Percentiles rank a stretch among this genome's conserved stretches.
phyloP scores from a whole-genome alignment of 148 eudicot genomes.

The Rheum nobile region DNA sequence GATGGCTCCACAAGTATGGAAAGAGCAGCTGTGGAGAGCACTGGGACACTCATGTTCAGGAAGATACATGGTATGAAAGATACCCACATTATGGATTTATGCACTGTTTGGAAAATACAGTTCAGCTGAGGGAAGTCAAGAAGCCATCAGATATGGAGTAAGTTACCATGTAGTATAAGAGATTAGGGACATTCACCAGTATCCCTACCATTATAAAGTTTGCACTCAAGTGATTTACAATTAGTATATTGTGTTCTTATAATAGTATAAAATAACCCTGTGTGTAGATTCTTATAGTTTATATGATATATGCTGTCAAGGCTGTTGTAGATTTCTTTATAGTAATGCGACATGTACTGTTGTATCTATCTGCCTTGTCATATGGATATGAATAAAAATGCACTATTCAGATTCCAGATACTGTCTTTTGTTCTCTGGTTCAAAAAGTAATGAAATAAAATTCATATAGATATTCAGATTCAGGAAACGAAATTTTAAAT shows the following conservation, averaged over 20 bases:
- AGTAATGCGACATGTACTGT: no score
- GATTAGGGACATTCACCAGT: no score
- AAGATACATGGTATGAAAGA: slow-evolving; percentile 85
- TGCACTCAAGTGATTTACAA: neutral
- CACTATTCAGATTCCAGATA: neutral
- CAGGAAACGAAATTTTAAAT: neutral
- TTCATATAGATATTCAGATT: neutral
- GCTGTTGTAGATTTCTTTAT: neutral
- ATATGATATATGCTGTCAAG: neutral
- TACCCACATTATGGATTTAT: slow-evolving; percentile 72
- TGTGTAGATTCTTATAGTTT: no score
- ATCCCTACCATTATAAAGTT: no score
- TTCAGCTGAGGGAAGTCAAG: slow-evolving; percentile 57
- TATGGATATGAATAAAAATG: no score
- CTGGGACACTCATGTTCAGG: slow-evolving; percentile 79
- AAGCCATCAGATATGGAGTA: slow-evolving; percentile 38
- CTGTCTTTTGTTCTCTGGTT: neutral
- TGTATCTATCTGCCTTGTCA: no score
- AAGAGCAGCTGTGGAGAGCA: slow-evolving; percentile 82
- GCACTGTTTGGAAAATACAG: slow-evolving; percentile 72
- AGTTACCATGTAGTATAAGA: neutral
- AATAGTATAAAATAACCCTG: no score
- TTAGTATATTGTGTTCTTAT: no score
- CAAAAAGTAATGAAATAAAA: neutral
- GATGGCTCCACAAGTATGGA: slow-evolving; percentile 94